These are phyloP conservation scores for Dalbergia cochinchinensis DNA, from an alignment of 306 rosid genomes.

Conservation along the genomic window DNA sequence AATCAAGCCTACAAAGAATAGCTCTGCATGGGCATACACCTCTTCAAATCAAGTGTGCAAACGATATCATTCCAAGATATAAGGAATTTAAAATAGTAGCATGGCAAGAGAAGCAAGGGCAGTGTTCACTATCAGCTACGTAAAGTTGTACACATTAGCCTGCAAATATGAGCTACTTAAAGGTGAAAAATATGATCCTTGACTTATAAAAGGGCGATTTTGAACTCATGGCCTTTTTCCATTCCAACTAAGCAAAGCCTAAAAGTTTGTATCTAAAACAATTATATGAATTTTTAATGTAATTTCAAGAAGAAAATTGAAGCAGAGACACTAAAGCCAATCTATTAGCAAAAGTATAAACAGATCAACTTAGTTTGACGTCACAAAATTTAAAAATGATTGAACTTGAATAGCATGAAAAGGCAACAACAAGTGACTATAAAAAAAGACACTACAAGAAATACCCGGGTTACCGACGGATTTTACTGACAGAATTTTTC, in stretches of 20 bases:
- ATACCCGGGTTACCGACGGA: too few species aligned
- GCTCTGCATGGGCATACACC: too few species aligned
- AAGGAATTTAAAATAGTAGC: too few species aligned
- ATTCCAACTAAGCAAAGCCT: neutral
- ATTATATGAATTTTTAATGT: neutral
- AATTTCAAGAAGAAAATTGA: neutral
- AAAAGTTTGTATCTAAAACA: neutral
- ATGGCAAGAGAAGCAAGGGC: too few species aligned
- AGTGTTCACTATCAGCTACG: too few species aligned
- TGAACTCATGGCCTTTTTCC: neutral
- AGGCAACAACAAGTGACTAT: slow-evolving; percentile 13
- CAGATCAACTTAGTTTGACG: slow-evolving; percentile 10
- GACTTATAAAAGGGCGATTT: neutral
- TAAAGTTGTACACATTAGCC: too few species aligned
- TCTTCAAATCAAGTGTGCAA: too few species aligned
- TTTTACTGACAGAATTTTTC: too few species aligned
- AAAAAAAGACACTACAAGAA: too few species aligned
- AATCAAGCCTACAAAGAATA: too few species aligned
- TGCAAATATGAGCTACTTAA: too few species aligned
- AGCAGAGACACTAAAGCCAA: neutral
- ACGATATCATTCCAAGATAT: too few species aligned
- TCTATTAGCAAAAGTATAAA: slow-evolving; percentile 8
- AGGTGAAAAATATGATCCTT: neutral
- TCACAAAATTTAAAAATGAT: neutral
- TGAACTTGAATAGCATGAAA: slow-evolving; percentile 1